Evolutionary conservation across 2,329 filamentous ascomycete genomes (phyloP).

Genomic region (Calonectria fujianensis): DNA sequence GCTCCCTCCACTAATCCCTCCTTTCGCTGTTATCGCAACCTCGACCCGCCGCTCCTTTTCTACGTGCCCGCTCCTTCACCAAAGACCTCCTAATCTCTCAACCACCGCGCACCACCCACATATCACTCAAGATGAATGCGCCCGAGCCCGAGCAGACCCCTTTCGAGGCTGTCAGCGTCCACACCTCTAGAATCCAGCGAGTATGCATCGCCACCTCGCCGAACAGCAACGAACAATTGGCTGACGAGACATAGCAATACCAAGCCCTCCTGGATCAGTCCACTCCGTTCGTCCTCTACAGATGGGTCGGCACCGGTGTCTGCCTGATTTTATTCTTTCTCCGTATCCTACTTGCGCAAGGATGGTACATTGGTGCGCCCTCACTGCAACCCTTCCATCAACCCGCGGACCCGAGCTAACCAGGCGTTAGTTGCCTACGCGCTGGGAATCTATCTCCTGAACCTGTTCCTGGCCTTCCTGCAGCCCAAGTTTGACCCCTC

Average conservation of each 20-base stretch:
- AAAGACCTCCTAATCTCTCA: constrained; percentile 9
- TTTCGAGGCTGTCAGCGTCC: constrained; percentile 91
- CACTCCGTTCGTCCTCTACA: constrained; percentile 90
- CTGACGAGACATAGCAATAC: constrained; percentile 79
- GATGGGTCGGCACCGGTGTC: constrained; percentile 90
- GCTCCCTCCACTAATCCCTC: constrained; percentile 37
- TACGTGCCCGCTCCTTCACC: constrained; percentile 2
- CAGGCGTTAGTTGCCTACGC: constrained; percentile 89
- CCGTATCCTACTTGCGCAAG: constrained; percentile 92
- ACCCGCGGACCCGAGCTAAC: constrained; percentile 36
- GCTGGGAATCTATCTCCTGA: constrained; percentile 98
- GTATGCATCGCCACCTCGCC: constrained; percentile 67
- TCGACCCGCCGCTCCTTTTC: constrained; percentile 27
- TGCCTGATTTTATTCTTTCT: constrained; percentile 88
- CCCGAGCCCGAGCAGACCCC: constrained; percentile 92
- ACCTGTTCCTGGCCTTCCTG: constrained; percentile 98
- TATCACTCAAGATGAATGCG: constrained; percentile 80
- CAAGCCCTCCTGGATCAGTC: constrained; percentile 96
- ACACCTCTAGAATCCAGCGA: constrained; percentile 84
- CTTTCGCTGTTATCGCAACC: constrained; percentile 33
- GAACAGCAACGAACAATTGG: constrained; percentile 32
- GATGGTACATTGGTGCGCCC: constrained; percentile 95
- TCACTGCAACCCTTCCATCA: constrained; percentile 5
- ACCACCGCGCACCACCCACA: constrained; percentile 39
- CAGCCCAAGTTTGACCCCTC: constrained; percentile 99